Percentiles rank a stretch among this genome's conserved stretches.
Evolutionary conservation across 192 early-diverging fungal genomes (phyloP).

Genomic region (Coemansia sp.): DNA sequence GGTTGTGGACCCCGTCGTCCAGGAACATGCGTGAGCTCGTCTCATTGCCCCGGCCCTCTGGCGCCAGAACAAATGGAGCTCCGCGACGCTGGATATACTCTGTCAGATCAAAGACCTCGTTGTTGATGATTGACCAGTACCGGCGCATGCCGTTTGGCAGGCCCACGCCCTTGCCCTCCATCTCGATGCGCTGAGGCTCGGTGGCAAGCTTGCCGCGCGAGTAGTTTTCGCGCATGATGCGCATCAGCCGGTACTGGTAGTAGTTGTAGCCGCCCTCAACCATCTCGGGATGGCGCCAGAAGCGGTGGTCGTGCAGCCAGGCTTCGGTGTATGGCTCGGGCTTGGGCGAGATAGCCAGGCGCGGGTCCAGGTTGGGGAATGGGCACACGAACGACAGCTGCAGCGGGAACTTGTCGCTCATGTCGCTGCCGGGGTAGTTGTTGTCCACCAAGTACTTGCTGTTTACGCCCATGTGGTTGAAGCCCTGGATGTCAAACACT

Average conservation of each 20-base stretch:
- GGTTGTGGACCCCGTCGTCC: conserved; percentile 57
- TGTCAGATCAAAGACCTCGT: conserved; percentile 72
- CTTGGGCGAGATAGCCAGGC: conserved; percentile 54
- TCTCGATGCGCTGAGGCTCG: conserved; percentile 57
- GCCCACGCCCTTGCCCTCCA: conserved; percentile 50
- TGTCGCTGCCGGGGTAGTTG: conserved; percentile 67
- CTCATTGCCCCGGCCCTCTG: conserved; percentile 36
- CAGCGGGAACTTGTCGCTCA: conserved; percentile 67
- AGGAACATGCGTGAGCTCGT: conserved; percentile 58
- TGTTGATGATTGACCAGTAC: conserved; percentile 66
- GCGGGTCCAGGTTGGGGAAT: conserved; percentile 55
- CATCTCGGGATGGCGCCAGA: conserved; percentile 73
- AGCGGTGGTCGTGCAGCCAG: conserved; percentile 71
- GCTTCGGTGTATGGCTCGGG: conserved; percentile 58
- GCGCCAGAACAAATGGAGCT: conserved; percentile 46
- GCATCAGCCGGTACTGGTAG: conserved; percentile 62
- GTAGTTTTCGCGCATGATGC: conserved; percentile 61
- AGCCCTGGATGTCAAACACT: conserved; percentile 74
- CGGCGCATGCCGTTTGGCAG: conserved; percentile 37
- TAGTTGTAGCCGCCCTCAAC: conserved; percentile 64
- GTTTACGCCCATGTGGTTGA: conserved; percentile 56
- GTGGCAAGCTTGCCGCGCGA: conserved; percentile 66
- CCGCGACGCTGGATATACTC: conserved; percentile 58
- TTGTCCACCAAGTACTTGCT: conserved; percentile 49
- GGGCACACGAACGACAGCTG: conserved; percentile 60